Evolutionary conservation across 176 grass and related monocot genomes (phyloP).

Genomic region (Aegilops sharonensis): DNA sequence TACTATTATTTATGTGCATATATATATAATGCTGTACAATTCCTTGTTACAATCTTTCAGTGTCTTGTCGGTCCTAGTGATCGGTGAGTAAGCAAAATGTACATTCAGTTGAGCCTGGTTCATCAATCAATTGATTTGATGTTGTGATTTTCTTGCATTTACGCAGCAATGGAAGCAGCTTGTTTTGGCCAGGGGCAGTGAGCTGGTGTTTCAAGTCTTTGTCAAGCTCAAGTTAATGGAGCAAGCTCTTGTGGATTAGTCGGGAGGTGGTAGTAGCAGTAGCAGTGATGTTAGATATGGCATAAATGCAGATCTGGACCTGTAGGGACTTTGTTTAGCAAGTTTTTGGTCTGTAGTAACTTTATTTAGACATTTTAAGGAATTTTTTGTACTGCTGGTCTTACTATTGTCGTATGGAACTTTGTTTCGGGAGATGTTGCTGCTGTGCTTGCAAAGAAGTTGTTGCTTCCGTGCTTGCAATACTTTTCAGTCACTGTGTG

Average conservation of each 20-base stretch:
- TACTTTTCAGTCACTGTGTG: no score
- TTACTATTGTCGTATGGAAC: no score
- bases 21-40: background rate
- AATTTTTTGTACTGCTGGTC: no score
- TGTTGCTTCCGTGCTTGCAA: no score
- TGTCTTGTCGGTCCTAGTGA: background rate
- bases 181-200: background rate
- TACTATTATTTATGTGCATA: background rate
- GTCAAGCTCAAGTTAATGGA: background rate
- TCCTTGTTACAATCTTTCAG: background rate
- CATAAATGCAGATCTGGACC: no score
- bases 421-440: no score
- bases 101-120: background rate
- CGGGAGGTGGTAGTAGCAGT: no score
- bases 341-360: no score
- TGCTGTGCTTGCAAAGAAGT: background rate
- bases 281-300: no score
- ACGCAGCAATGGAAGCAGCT: background rate
- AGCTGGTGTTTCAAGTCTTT: background rate
- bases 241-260: background rate
- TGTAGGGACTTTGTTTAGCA: no score
- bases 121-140: background rate
- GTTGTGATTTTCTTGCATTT: background rate
- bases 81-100: background rate
- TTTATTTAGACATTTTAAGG: no score